phyloP scores from a whole-genome alignment of 306 rosid genomes.

The Prosopis cineraria region DNA sequence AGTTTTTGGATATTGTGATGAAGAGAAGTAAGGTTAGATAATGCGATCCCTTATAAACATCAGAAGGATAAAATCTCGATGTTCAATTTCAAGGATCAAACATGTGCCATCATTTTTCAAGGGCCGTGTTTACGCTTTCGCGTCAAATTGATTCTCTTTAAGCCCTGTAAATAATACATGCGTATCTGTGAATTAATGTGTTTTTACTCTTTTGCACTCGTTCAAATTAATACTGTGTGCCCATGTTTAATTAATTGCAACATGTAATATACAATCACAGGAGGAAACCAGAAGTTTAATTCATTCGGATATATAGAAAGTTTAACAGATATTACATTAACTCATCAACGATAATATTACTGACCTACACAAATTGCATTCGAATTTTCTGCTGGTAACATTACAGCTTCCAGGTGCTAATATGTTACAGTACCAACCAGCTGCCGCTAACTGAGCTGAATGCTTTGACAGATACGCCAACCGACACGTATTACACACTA shows the following conservation, averaged over 20 bases:
- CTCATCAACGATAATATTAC: not conserved
- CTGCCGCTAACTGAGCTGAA: not conserved
- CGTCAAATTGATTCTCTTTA: not conserved
- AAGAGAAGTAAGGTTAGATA: not conserved
- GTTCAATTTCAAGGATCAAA: not conserved
- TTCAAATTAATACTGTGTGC: not conserved
- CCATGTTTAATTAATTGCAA: not conserved
- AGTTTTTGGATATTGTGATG: not conserved
- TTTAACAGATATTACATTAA: not conserved
- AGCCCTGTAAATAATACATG: not conserved
- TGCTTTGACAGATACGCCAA: not conserved
- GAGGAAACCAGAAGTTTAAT: not conserved
- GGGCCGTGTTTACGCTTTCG: not conserved
- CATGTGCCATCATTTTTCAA: not conserved
- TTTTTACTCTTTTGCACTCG: not conserved
- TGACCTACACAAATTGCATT: not conserved
- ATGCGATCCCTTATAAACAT: not conserved
- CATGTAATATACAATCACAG: not conserved
- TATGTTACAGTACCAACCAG: constrained; percentile 25
- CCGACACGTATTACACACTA: not conserved
- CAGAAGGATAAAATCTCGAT: not conserved
- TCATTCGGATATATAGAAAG: not conserved
- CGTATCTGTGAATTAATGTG: not conserved
- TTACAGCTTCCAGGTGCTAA: not conserved
- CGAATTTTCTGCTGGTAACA: not conserved